Base-by-base conservation (phyloP, 2,329 filamentous ascomycete genomes). In the Dactylellina cionopaga region DNA sequence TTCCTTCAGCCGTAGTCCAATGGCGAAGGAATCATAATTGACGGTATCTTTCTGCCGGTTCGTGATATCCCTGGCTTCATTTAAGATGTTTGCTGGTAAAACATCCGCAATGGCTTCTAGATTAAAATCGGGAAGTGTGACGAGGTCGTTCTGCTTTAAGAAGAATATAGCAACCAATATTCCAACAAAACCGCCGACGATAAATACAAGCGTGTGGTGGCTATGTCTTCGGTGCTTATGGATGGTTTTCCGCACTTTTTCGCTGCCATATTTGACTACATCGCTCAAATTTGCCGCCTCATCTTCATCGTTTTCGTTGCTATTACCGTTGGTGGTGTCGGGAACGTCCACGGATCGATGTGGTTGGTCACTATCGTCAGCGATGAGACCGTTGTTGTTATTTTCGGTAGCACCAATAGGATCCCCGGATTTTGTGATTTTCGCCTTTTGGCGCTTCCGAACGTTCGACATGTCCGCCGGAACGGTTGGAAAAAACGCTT, bases 1-100 rank as follows among this genome's bases (percentile, higher is more conserved):
- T 3, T 88, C 83, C 37, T 88, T 88, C 17, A 93, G 89, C 77
- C 96, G 91, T 27, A 95, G 82, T 3, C 95, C 96, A 47, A 98
- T 91, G 0, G 92, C 88, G 79, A 99, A 99, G 4, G 93, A 91
- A 82, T 99, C 95, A 81, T 96, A 96, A 77, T 90, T 90, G 75
- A 96, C 89, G 43, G 92, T 87, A 76, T 96, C 92, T 75, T 92
- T 89, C 81, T 98, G 93, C 77, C 90, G 89, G 83, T 92, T 91
- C 80, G 95, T 87, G 72, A 98, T 84, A 78, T 96, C 91, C 76
- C 88, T 89, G 78, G 94, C 91, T 81, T 98, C 95, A 77, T 86
- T 89, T 27, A 97, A 84, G 74, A 99, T 87, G 5, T 91, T 90
- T 2, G 92, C 91, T 0, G 95, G 95, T 35, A 99, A 85, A 0